A percentile compares a stretch with the other conserved stretches of the same genome.
These are phyloP conservation scores for Raphanus raphanistrum DNA, from an alignment of 345 rosid species.

Conservation along the genomic window DNA sequence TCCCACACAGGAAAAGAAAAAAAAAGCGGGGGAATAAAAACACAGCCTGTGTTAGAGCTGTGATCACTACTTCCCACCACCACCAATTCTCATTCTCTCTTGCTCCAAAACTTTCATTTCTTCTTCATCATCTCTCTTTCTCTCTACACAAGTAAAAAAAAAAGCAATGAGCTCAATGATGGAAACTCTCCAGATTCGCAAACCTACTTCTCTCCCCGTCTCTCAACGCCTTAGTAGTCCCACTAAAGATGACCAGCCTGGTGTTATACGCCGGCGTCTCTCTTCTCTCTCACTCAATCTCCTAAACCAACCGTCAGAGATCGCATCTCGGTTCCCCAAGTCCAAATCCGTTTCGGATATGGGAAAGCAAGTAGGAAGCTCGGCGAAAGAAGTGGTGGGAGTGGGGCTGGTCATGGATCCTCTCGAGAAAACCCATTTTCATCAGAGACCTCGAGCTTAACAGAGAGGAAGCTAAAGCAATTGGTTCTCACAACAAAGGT, in stretches of 20 bases:
- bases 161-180: slow-evolving; percentile 59
- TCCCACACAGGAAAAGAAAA: slow-evolving; percentile 32
- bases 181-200: slow-evolving; percentile 54
- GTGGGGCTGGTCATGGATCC: slow-evolving; percentile 86
- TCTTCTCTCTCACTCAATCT: slow-evolving; percentile 72
- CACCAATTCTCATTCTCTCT: slow-evolving; percentile 11
- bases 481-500: slow-evolving; percentile 67
- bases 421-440: slow-evolving; percentile 66
- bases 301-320: slow-evolving; percentile 38
- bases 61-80: slow-evolving; percentile 45
- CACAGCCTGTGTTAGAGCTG: slow-evolving; percentile 59
- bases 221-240: slow-evolving; percentile 37
- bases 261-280: slow-evolving; percentile 59
- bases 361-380: slow-evolving; percentile 58
- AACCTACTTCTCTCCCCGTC: slow-evolving; percentile 54
- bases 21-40: slow-evolving; percentile 38
- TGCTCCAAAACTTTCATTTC: neutral
- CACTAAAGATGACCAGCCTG: slow-evolving; percentile 23
- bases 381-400: slow-evolving; percentile 81
- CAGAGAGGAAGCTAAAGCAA: slow-evolving; percentile 61
- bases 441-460: slow-evolving; percentile 83
- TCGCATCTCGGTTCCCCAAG: slow-evolving; percentile 45
- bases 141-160: neutral
- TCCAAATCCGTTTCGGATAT: slow-evolving; percentile 67
- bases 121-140: neutral